These are phyloP conservation scores for Lactarius psammicola DNA, from an alignment of 768 basidiomycete species.

Conservation along the genomic window DNA sequence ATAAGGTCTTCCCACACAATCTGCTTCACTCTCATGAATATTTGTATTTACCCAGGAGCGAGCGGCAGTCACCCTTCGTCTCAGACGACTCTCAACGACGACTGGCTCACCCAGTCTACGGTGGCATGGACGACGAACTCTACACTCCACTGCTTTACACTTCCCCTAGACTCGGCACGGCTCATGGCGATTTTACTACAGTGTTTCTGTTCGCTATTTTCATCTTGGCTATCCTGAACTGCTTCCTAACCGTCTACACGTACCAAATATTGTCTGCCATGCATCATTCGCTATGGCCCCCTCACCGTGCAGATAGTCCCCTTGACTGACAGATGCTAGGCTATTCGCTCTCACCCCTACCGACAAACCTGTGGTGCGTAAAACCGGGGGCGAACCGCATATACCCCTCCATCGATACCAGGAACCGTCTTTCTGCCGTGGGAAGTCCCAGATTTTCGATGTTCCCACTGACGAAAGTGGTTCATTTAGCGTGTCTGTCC, in stretches of 20 bases:
- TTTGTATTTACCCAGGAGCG: not conserved
- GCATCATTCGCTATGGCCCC: not conserved
- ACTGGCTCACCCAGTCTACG: not conserved
- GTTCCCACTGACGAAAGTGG: constrained; percentile 10
- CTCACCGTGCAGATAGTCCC: not conserved
- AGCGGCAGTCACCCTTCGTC: not conserved
- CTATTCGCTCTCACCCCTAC: not conserved
- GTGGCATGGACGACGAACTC: constrained; percentile 1
- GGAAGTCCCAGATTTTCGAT: constrained; percentile 12
- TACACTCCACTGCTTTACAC: constrained; percentile 4
- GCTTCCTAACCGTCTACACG: not conserved
- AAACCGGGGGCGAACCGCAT: not conserved
- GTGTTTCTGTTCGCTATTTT: not conserved
- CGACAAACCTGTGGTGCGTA: not conserved
- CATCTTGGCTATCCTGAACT: not conserved
- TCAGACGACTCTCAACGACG: not conserved
- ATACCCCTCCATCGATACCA: not conserved
- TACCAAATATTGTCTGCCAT: constrained; percentile 9
- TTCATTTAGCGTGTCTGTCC: constrained; percentile 4
- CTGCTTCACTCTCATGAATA: not conserved
- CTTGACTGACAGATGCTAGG: not conserved
- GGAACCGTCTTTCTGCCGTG: not conserved
- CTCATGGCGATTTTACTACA: not conserved
- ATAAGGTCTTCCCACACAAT: not conserved
- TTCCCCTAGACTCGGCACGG: not conserved